Conservation (phyloP, 306 rosid species). For the Gynostemma pentaphyllum region DNA sequence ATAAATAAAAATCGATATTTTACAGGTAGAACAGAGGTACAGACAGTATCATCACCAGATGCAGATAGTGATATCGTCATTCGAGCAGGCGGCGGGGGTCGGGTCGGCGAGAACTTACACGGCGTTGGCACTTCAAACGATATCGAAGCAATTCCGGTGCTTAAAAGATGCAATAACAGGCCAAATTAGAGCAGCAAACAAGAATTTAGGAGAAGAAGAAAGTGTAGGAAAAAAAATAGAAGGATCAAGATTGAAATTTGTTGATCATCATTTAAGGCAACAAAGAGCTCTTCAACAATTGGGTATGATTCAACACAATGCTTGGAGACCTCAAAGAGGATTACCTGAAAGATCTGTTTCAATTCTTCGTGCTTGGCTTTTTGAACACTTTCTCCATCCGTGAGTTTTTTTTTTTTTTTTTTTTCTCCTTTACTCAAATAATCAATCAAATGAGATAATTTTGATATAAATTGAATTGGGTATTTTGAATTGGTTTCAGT, state of each 20-base stretch:
- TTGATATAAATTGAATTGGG: not conserved
- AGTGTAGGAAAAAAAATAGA: slow-evolving; percentile 50
- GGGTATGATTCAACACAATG: slow-evolving; percentile 98
- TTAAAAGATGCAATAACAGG: slow-evolving; percentile 72
- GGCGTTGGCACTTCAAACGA: slow-evolving; percentile 76
- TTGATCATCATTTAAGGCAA: slow-evolving; percentile 80
- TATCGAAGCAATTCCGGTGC: slow-evolving; percentile 86
- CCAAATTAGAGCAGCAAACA: slow-evolving; percentile 58
- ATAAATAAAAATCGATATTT: too few relatives aligned
- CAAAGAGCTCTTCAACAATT: slow-evolving; percentile 90
- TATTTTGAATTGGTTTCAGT: slow-evolving; percentile 28
- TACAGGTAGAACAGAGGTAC: slow-evolving; percentile 90
- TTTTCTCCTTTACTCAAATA: not conserved
- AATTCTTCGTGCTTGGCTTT: slow-evolving; percentile 97
- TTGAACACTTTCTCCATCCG: slow-evolving; percentile 99
- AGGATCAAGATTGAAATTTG: slow-evolving; percentile 83
- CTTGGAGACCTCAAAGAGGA: slow-evolving; percentile 99
- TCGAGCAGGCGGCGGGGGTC: slow-evolving; percentile 73
- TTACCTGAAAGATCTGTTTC: slow-evolving; percentile 94
- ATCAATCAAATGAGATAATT: not conserved
- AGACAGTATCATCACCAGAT: slow-evolving; percentile 84
- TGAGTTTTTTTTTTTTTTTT: slow-evolving; percentile 20
- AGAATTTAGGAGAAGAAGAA: slow-evolving; percentile 88
- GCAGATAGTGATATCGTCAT: slow-evolving; percentile 68
- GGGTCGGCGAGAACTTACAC: slow-evolving; percentile 89